phyloP scores from a whole-genome alignment of 2,329 filamentous ascomycete genomes.

The Epicoccum sorghinum region DNA sequence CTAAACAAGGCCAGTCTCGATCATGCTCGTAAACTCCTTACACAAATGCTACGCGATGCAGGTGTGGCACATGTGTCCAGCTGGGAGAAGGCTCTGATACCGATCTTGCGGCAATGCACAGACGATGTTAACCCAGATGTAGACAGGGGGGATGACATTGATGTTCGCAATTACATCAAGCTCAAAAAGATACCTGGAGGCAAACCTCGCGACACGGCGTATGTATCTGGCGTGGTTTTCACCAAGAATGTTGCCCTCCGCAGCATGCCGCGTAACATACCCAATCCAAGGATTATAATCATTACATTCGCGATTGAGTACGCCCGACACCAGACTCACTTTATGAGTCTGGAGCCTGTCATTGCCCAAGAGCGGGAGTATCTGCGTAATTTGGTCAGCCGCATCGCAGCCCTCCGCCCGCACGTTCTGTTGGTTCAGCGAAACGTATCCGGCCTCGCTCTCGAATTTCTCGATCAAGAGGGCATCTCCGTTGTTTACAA shows the following conservation, averaged over 20 bases:
- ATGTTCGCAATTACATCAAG: constrained; percentile 96
- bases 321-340: constrained; percentile 88
- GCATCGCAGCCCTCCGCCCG: constrained; percentile 84
- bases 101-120: constrained; percentile 87
- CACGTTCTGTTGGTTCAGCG: constrained; percentile 91
- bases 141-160: constrained; percentile 89
- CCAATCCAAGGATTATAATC: constrained; percentile 84
- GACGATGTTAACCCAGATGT: constrained; percentile 96
- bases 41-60: constrained; percentile 80
- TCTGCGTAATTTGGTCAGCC: constrained; percentile 85
- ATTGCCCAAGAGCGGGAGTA: constrained; percentile 97
- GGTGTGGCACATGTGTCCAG: constrained; percentile 72
- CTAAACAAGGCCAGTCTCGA: constrained; percentile 85
- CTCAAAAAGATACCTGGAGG: constrained; percentile 95
- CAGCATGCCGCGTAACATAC: constrained; percentile 88
- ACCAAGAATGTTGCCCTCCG: constrained; percentile 96
- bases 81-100: constrained; percentile 90
- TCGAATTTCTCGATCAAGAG: constrained; percentile 85
- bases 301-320: constrained; percentile 97
- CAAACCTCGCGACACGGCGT: constrained; percentile 88
- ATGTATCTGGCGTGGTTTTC: constrained; percentile 95
- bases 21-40: constrained; percentile 84
- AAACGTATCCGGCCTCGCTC: constrained; percentile 86
- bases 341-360: constrained; percentile 97
- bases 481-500: constrained; percentile 95